phyloP scores from a whole-genome alignment of 2,329 filamentous ascomycete genomes.

The Pyricularia grisea region DNA sequence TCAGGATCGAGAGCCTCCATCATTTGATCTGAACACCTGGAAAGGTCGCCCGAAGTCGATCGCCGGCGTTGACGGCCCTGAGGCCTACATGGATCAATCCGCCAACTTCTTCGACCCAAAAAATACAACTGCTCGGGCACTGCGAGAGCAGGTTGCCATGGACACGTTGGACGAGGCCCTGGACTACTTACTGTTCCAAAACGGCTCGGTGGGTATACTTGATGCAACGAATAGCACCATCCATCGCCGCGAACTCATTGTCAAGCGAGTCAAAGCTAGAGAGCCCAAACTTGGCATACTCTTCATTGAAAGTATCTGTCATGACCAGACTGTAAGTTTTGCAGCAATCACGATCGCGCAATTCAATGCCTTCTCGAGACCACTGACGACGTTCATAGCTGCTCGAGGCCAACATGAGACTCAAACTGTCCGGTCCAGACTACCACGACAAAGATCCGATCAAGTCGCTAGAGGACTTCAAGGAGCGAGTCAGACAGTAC shows the following conservation, averaged over 20 bases:
- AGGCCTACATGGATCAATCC: slow-evolving; percentile 68
- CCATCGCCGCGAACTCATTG: slow-evolving; percentile 71
- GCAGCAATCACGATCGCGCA: not conserved
- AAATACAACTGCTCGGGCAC: slow-evolving; percentile 70
- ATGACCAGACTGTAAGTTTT: slow-evolving; percentile 56
- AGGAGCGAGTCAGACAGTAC: slow-evolving; percentile 82
- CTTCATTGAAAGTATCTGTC: slow-evolving; percentile 91
- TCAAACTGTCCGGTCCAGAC: slow-evolving; percentile 92
- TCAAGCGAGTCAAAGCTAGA: slow-evolving; percentile 70
- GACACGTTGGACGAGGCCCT: slow-evolving; percentile 87
- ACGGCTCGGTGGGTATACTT: slow-evolving; percentile 86
- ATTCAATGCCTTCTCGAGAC: not conserved
- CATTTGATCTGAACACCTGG: slow-evolving; percentile 22
- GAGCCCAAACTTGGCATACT: slow-evolving; percentile 86
- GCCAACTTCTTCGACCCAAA: slow-evolving; percentile 89
- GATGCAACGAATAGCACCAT: slow-evolving; percentile 84
- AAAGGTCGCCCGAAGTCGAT: slow-evolving; percentile 6
- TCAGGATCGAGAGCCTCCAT: not conserved
- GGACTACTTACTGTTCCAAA: slow-evolving; percentile 74
- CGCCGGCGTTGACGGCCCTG: not conserved
- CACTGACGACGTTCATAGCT: slow-evolving; percentile 33
- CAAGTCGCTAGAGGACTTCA: slow-evolving; percentile 82
- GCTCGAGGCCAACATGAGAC: slow-evolving; percentile 90
- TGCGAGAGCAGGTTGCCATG: slow-evolving; percentile 86
- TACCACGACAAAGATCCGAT: slow-evolving; percentile 89